These are phyloP conservation scores for Mycosphaerella sp. DNA, from an alignment of 2,329 filamentous ascomycete species.

Conservation along the genomic window DNA sequence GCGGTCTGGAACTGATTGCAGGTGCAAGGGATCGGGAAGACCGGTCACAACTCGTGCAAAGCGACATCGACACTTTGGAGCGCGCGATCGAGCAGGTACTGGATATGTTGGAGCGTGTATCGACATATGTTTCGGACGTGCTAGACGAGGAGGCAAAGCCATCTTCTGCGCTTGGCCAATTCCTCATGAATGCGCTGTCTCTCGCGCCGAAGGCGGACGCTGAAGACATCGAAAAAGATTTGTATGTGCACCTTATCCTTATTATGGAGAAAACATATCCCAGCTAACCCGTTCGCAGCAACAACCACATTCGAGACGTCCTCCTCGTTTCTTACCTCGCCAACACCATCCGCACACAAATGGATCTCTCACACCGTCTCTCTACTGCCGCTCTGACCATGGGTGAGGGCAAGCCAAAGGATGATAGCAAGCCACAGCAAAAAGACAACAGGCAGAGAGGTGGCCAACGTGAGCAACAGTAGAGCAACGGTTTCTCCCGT, in stretches of 20 bases:
- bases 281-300: slow-evolving; percentile 46
- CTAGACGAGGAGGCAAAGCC: slow-evolving; percentile 89
- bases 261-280: not conserved
- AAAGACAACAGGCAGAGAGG: slow-evolving; percentile 24
- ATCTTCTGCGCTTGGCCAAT: slow-evolving; percentile 87
- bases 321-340: slow-evolving; percentile 96
- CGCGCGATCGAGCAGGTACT: slow-evolving; percentile 81
- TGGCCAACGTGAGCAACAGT: slow-evolving; percentile 25
- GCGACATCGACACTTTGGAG: slow-evolving; percentile 85
- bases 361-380: slow-evolving; percentile 92
- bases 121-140: slow-evolving; percentile 86
- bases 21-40: slow-evolving; percentile 73
- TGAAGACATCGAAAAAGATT: slow-evolving; percentile 88
- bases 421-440: slow-evolving; percentile 23
- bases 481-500: slow-evolving; percentile 3
- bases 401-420: slow-evolving; percentile 31
- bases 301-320: slow-evolving; percentile 99
- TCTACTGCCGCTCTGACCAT: slow-evolving; percentile 57
- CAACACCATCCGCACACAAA: slow-evolving; percentile 98
- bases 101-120: slow-evolving; percentile 82
- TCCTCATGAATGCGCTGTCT: slow-evolving; percentile 86
- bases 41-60: slow-evolving; percentile 65
- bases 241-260: slow-evolving; percentile 48
- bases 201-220: slow-evolving; percentile 91
- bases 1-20: slow-evolving; percentile 74